Percentiles rank a stretch among this genome's conserved stretches.
phyloP scores from a whole-genome alignment of 176 grass and related monocot species.

The Aegilops speltoides region DNA sequence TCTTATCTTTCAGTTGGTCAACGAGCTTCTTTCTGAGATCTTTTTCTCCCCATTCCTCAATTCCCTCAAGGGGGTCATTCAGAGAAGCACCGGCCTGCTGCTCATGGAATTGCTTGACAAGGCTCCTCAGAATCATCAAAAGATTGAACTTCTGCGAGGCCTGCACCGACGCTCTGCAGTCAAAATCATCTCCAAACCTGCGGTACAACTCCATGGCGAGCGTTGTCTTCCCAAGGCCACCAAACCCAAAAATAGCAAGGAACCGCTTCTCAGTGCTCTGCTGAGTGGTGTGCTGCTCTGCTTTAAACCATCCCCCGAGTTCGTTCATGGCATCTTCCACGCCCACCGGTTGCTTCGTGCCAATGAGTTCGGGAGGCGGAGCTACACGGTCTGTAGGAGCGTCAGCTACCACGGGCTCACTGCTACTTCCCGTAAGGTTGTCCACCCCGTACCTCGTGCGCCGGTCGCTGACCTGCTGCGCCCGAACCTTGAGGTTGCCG shows the following conservation, averaged over 20 bases:
- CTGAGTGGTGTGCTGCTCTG: not conserved
- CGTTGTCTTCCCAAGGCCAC: conserved; percentile 34
- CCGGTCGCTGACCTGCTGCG: not conserved
- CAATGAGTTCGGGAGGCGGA: not conserved
- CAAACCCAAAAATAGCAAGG: not conserved
- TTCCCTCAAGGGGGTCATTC: too few species aligned
- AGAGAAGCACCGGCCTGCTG: not conserved
- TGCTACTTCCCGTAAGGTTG: not conserved
- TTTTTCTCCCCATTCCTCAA: not conserved
- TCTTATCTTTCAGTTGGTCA: too few species aligned
- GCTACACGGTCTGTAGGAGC: not conserved
- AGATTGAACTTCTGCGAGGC: conserved; percentile 33
- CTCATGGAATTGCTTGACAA: conserved; percentile 19
- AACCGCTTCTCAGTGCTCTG: not conserved
- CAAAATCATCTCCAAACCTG: not conserved
- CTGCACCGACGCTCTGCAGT: not conserved
- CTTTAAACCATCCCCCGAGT: not conserved
- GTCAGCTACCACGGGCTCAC: not conserved
- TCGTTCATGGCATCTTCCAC: not conserved
- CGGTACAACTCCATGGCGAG: conserved; percentile 6
- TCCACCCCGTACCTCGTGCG: not conserved
- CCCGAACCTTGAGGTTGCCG: not conserved
- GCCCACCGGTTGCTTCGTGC: conserved; percentile 1
- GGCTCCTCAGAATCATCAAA: not conserved
- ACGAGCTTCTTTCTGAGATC: too few species aligned